These are phyloP conservation scores for Metschnikowia gelsemii DNA, from an alignment of 805 yeast genomes.

Conservation along the genomic window DNA sequence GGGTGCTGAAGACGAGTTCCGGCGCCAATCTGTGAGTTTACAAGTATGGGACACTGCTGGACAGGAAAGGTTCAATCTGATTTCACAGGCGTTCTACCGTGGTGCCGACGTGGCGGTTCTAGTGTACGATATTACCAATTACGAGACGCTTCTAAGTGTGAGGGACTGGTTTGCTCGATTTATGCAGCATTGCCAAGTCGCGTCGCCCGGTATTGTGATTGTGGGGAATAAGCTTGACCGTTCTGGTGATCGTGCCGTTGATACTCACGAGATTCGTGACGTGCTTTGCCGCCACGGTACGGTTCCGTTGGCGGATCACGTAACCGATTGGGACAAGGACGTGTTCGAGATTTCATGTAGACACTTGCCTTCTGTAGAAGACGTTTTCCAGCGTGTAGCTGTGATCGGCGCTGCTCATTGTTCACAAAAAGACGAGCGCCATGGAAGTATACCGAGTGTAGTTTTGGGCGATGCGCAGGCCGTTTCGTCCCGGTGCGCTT, in stretches of 20 bases:
- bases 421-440: neutral
- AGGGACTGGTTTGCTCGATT: conserved; percentile 50
- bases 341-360: conserved; percentile 36
- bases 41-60: conserved; percentile 60
- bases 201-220: conserved; percentile 47
- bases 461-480: conserved; percentile 7
- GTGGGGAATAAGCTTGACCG: conserved; percentile 55
- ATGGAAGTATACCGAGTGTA: neutral
- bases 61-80: conserved; percentile 48
- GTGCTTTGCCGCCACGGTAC: conserved; percentile 26
- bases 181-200: conserved; percentile 47
- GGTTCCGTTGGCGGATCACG: conserved; percentile 26
- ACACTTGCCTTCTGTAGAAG: conserved; percentile 30
- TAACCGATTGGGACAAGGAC: conserved; percentile 36
- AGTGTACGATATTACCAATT: conserved; percentile 54
- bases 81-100: conserved; percentile 54
- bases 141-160: conserved; percentile 49
- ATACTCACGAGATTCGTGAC: conserved; percentile 35
- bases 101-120: conserved; percentile 57
- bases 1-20: neutral
- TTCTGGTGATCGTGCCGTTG: conserved; percentile 33
- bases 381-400: conserved; percentile 39
- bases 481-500: conserved; percentile 12
- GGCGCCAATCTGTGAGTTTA: conserved; percentile 30
- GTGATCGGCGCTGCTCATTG: conserved; percentile 25